phyloP scores from a whole-genome alignment of 805 yeast genomes.

The Wickerhamomyces tratensis region DNA sequence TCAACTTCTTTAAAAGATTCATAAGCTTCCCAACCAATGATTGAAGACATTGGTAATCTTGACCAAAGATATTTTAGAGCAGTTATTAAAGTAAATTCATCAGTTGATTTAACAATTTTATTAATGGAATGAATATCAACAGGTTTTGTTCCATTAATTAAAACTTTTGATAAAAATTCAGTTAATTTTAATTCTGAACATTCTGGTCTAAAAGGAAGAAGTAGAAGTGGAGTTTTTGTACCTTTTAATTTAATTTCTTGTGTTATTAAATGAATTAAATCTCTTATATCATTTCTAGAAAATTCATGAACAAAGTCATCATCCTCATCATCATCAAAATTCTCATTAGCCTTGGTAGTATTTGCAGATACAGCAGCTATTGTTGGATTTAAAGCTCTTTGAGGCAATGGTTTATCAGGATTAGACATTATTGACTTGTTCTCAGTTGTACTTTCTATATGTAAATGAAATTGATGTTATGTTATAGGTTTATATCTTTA shows the following conservation, averaged over 20 bases:
- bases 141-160: constrained; percentile 44
- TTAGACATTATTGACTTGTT: too few species aligned
- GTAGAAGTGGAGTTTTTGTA: constrained; percentile 59
- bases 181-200: constrained; percentile 53
- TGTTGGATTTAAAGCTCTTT: too few species aligned
- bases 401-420: too few species aligned
- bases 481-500: too few species aligned
- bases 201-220: constrained; percentile 71
- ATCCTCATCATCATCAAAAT: constrained; percentile 1
- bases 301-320: constrained; percentile 32
- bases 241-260: constrained; percentile 64
- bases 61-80: constrained; percentile 83
- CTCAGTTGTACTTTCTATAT: too few species aligned
- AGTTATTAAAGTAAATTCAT: constrained; percentile 63
- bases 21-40: constrained; percentile 83
- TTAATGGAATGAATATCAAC: constrained; percentile 34
- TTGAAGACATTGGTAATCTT: constrained; percentile 66
- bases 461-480: too few species aligned
- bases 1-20: constrained; percentile 59
- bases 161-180: constrained; percentile 43
- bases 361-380: too few species aligned
- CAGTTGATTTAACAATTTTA: constrained; percentile 38
- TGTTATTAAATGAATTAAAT: constrained; percentile 61
- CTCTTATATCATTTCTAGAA: constrained; percentile 56
- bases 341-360: not conserved